Conservation (phyloP, 2,329 filamentous ascomycete genomes). For the Penicillium sp. region DNA sequence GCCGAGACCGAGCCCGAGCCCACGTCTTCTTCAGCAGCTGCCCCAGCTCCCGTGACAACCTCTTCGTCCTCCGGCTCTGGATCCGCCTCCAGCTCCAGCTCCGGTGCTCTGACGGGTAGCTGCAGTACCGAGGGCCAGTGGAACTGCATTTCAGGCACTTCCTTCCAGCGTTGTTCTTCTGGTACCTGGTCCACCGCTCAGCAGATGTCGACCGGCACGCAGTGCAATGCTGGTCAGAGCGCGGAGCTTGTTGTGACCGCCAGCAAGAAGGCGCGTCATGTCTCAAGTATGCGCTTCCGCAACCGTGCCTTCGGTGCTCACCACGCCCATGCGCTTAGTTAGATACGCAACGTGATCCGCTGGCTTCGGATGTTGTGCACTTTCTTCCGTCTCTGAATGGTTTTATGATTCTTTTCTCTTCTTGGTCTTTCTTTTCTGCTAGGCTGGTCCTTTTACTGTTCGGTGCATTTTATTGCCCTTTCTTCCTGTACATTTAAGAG, state of each 20-base stretch:
- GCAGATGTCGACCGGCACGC: conserved; percentile 55
- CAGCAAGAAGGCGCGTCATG: conserved; percentile 25
- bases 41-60: neutral
- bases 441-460: conserved; percentile 4
- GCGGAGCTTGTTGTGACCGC: conserved; percentile 28
- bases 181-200: conserved; percentile 55
- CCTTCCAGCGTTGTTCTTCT: conserved; percentile 64
- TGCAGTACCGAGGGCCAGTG: conserved; percentile 58
- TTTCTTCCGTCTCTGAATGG: neutral
- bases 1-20: neutral
- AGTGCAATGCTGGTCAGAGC: conserved; percentile 47
- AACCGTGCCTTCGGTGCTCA: conserved; percentile 23
- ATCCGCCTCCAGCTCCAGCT: conserved; percentile 23
- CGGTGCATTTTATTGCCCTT: conserved; percentile 12
- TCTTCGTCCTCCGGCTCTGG: neutral
- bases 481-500: conserved; percentile 23
- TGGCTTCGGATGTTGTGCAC: conserved; percentile 16
- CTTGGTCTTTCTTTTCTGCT: conserved; percentile 10
- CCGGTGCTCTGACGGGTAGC: conserved; percentile 40
- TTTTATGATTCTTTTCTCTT: neutral
- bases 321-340: conserved; percentile 26
- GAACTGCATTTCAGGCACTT: conserved; percentile 58
- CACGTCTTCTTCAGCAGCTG: neutral
- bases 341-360: conserved; percentile 18
- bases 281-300: conserved; percentile 32